Evolutionary conservation across 2,329 filamentous ascomycete genomes (phyloP).

Genomic region (Monosporascus sp.): DNA sequence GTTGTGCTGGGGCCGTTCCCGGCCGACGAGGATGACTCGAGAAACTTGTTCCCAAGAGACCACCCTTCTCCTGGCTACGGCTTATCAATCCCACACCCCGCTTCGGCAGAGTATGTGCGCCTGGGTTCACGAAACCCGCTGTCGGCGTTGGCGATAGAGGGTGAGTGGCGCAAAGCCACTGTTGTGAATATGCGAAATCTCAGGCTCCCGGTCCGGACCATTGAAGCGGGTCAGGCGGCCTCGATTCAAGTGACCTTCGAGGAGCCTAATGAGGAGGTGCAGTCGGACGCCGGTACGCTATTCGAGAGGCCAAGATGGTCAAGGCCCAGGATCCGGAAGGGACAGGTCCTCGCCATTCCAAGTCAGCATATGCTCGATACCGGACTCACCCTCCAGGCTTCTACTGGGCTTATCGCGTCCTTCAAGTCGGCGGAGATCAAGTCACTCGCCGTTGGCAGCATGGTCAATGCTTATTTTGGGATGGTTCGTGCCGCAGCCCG

Average conservation of each 20-base stretch:
- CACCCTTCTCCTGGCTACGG: slow-evolving; percentile 43
- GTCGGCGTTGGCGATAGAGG: slow-evolving; percentile 46
- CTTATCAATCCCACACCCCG: slow-evolving; percentile 47
- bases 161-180: slow-evolving; percentile 73
- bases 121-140: slow-evolving; percentile 48
- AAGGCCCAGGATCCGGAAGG: slow-evolving; percentile 57
- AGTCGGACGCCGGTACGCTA: slow-evolving; percentile 17
- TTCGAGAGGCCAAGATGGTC: slow-evolving; percentile 24
- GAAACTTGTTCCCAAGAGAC: slow-evolving; percentile 36
- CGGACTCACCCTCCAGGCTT: slow-evolving; percentile 54
- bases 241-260: slow-evolving; percentile 75
- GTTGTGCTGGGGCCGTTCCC: slow-evolving; percentile 76
- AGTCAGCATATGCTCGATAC: slow-evolving; percentile 53
- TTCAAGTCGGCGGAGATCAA: slow-evolving; percentile 62
- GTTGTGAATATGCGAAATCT: slow-evolving; percentile 86
- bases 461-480: slow-evolving; percentile 79
- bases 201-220: slow-evolving; percentile 69
- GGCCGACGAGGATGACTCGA: slow-evolving; percentile 45
- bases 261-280: slow-evolving; percentile 26
- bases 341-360: slow-evolving; percentile 72
- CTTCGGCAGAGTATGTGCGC: slow-evolving; percentile 46
- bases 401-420: slow-evolving; percentile 63
- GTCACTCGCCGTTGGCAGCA: slow-evolving; percentile 58
- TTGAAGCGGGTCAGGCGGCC: slow-evolving; percentile 79
- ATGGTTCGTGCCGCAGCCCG: slow-evolving; percentile 80